A percentile compares a stretch with the other conserved stretches of the same genome.
phyloP scores from a whole-genome alignment of 176 grass and related monocot genomes.

The Ensete glaucum region DNA sequence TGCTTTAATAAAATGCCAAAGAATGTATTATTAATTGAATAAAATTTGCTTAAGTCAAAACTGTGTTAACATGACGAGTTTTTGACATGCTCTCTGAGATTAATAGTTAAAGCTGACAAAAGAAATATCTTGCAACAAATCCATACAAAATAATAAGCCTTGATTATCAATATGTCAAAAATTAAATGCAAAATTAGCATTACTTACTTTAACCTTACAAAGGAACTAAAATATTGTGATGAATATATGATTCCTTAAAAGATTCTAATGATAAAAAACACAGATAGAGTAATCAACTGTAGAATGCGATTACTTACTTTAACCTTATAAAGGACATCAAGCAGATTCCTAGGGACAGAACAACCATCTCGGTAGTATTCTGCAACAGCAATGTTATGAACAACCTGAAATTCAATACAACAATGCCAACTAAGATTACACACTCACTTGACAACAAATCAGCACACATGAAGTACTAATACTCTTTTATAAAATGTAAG shows the following conservation, averaged over 20 bases:
- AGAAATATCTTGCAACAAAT: no score
- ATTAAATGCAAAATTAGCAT: neutral
- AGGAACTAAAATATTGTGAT: conserved; percentile 19
- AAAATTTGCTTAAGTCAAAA: no score
- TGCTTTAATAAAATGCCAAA: no score
- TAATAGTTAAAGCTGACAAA: no score
- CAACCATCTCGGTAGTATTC: conserved; percentile 64
- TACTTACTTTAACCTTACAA: conserved; percentile 62
- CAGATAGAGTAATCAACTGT: neutral
- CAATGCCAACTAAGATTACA: conserved; percentile 11
- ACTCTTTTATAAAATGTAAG: neutral
- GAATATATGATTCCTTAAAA: neutral
- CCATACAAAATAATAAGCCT: no score
- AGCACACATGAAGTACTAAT: neutral
- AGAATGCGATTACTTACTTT: conserved; percentile 38
- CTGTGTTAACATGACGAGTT: no score
- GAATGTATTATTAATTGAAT: no score
- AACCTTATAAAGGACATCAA: conserved; percentile 57
- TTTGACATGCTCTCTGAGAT: no score
- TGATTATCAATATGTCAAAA: neutral
- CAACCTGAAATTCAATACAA: conserved; percentile 42
- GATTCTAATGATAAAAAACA: neutral
- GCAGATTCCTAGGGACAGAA: conserved; percentile 63
- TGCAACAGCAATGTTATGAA: conserved; percentile 88
- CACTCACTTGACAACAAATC: conserved; percentile 10